These are phyloP conservation scores for Zea luxurians DNA, from an alignment of 176 grass and related monocot species.

Conservation along the genomic window DNA sequence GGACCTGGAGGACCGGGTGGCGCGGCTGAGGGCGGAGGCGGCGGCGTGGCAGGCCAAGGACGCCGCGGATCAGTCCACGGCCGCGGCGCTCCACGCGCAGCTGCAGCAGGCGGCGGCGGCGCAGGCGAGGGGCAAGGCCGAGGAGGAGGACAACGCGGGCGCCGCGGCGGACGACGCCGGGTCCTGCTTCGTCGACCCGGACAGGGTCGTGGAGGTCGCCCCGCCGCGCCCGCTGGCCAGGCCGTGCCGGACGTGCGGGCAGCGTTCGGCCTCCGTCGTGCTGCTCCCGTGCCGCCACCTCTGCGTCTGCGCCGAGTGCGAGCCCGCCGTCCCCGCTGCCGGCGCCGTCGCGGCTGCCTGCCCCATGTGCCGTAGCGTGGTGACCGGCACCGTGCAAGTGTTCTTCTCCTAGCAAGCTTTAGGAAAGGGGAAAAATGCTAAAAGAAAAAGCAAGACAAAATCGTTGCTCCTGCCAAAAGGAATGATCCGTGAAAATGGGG, in stretches of 20 bases:
- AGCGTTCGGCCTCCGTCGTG: constrained; percentile 41
- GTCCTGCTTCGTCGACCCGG: constrained; percentile 62
- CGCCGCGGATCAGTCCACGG: constrained; percentile 60
- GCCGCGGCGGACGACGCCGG: constrained; percentile 54
- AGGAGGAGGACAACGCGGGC: constrained; percentile 1
- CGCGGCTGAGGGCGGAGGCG: constrained; percentile 53
- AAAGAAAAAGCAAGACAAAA: not conserved
- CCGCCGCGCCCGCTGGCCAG: constrained; percentile 19
- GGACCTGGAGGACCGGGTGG: constrained; percentile 63
- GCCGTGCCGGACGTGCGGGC: constrained; percentile 57
- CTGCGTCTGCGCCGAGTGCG: constrained; percentile 72
- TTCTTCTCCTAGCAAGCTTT: constrained; percentile 37
- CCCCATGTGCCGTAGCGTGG: constrained; percentile 58
- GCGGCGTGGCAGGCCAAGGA: constrained; percentile 71
- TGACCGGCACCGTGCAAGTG: constrained; percentile 69
- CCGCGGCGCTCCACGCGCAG: constrained; percentile 63
- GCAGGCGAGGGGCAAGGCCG: not conserved
- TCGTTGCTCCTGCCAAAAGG: no score
- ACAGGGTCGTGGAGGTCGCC: constrained; percentile 47
- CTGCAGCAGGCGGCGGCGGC: constrained; percentile 55
- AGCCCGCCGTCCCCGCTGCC: constrained; percentile 30
- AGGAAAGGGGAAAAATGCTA: not conserved
- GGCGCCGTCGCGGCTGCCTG: constrained; percentile 31
- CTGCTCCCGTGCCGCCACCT: constrained; percentile 90
- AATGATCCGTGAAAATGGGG: not conserved